phyloP scores from a whole-genome alignment of 73 alveolate genomes.

The Paramecium pentaurelia region DNA sequence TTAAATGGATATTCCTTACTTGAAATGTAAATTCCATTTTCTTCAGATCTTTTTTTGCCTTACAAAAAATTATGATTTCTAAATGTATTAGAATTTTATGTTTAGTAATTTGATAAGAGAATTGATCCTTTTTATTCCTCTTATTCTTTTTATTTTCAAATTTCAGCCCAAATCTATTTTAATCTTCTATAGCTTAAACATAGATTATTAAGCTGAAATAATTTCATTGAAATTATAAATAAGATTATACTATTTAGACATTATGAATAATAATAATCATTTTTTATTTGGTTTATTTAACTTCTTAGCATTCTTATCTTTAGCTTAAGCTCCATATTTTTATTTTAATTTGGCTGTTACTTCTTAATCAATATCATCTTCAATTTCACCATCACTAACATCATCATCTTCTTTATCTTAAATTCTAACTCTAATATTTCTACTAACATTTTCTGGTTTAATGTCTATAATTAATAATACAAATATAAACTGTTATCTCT shows the following conservation, averaged over 20 bases:
- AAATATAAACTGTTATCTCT: conserved; percentile 44
- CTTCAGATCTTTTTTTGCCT: conserved; percentile 17
- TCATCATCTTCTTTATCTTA: conserved; percentile 81
- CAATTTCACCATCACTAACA: conserved; percentile 74
- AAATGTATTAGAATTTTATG: neutral
- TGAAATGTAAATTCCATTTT: neutral
- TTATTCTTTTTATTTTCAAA: neutral
- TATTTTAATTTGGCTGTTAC: conserved; percentile 57
- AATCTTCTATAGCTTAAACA: neutral
- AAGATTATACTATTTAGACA: neutral
- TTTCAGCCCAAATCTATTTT: neutral
- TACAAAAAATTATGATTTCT: neutral
- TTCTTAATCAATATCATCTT: conserved; percentile 67
- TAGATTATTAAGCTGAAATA: neutral
- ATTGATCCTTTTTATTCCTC: neutral
- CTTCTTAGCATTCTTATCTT: conserved; percentile 34
- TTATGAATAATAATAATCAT: neutral
- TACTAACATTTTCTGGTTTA: conserved; percentile 64
- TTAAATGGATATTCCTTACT: neutral
- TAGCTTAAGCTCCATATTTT: conserved; percentile 57
- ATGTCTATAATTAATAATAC: neutral
- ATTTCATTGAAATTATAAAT: neutral
- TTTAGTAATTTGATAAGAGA: neutral
- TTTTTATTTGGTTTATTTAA: neutral
- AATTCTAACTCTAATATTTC: conserved; percentile 75